Evolutionary conservation across 148 eudicot genomes (phyloP), one percentile per base, ranked within the genome.

Genomic region (Rhododendron mucronatum): DNA sequence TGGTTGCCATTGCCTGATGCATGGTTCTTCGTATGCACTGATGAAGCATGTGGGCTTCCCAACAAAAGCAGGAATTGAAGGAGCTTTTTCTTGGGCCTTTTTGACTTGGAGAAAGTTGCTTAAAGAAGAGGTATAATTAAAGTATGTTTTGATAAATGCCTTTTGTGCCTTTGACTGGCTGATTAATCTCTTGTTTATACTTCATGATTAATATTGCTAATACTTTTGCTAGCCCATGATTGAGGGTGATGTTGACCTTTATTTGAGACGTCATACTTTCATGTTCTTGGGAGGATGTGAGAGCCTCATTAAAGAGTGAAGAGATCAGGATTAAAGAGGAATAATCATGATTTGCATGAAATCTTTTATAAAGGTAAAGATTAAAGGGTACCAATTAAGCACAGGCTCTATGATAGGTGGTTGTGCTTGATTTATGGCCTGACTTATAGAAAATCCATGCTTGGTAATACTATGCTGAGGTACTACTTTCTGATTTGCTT

Each of bases 41-140:
- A 20, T 88, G 83, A 89, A 90, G 84, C 82, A 75, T 57, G 1
- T 83, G 63, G 79, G 23, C n/a, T 39, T 35, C 35, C 23, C 16
- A 61, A 78, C 67, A 57, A 80, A 7, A 21, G 18, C 75, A 16
- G 21, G 5, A 28, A 37, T 63, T 85, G 67, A 63, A 79, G 69
- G 69, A 82, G 33, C 74, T 39, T 37, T 57, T 8, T 78, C 37
- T 48, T 85, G 47, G 33, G 16, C 28, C 83, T 79, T 85, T 85
- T 85, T 85, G 87, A 85, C 87, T 85, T 78, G 37, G 61, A 63
- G 35, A 77, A 78, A 57, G 83, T n/a, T 79, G 78, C 61, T 63
- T 61, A 44, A 79, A 44, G 47, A 61, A 59, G 44, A 59, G 9
- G 65, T 9, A 21, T 59, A 20, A 21, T 0, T 1, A 59, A 59